phyloP scores from a whole-genome alignment of 2,329 filamentous ascomycete genomes.

The Chaetomium sp. region DNA sequence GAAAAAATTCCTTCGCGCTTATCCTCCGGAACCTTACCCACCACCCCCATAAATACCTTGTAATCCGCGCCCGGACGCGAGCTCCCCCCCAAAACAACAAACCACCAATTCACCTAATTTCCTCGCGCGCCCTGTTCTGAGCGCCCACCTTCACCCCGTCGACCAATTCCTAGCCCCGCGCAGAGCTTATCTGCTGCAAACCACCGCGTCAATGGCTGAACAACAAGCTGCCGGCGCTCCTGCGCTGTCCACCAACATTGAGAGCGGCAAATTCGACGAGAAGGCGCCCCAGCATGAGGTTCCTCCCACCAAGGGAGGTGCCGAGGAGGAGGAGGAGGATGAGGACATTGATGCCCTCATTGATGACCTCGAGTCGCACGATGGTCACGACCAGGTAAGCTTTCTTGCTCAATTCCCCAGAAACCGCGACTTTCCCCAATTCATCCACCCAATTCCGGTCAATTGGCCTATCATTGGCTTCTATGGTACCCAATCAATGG shows the following conservation, averaged over 20 bases:
- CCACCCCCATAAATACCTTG: not conserved
- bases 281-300: constrained; percentile 35
- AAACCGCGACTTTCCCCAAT: not conserved
- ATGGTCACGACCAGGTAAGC: constrained; percentile 53
- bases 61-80: constrained; percentile 11
- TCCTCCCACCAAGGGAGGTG: constrained; percentile 36
- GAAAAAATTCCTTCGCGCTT: constrained; percentile 1
- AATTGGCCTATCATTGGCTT: not conserved
- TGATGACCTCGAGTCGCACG: constrained; percentile 76
- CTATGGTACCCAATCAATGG: not conserved
- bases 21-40: not conserved
- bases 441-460: not conserved
- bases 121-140: constrained; percentile 13
- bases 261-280: constrained; percentile 60
- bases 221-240: constrained; percentile 33
- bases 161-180: constrained; percentile 18
- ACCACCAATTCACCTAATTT: constrained; percentile 12
- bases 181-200: constrained; percentile 25
- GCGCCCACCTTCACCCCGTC: constrained; percentile 4
- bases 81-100: constrained; percentile 8
- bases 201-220: constrained; percentile 46
- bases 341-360: constrained; percentile 84
- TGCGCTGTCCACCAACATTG: constrained; percentile 58
- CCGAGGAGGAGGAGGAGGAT: constrained; percentile 65
- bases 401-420: not conserved